Evolutionary conservation across 2,329 filamentous ascomycete species (phyloP).

Genomic region (Trichoderma cornu-damae): DNA sequence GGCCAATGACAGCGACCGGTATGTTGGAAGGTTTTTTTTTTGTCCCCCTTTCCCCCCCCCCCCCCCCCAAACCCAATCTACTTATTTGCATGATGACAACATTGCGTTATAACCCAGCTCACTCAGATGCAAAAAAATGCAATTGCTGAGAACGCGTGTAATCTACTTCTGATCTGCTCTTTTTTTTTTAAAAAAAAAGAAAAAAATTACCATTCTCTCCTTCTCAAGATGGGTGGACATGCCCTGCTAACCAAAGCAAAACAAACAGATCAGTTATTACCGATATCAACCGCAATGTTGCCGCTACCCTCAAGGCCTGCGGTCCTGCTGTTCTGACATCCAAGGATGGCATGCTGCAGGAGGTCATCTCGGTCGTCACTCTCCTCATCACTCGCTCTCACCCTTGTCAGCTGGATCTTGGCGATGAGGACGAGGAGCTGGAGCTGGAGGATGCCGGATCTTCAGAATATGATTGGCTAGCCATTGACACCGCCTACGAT

Average conservation of each 20-base stretch:
- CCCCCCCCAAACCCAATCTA: too few species aligned
- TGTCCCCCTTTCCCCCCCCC: slow-evolving; percentile 12
- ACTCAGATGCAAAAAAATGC: slow-evolving; percentile 85
- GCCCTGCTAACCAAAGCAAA: slow-evolving; percentile 37
- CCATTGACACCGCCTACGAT: slow-evolving; percentile 90
- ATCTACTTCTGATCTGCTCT: slow-evolving; percentile 37
- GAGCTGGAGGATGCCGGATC: slow-evolving; percentile 64
- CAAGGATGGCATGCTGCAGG: slow-evolving; percentile 62
- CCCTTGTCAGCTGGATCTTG: slow-evolving; percentile 86
- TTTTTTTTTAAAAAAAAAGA: slow-evolving; percentile 26
- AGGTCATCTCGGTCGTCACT: slow-evolving; percentile 68
- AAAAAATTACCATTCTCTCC: too few species aligned
- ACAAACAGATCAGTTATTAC: slow-evolving; percentile 81
- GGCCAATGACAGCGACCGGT: slow-evolving; percentile 90
- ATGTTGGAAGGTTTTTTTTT: slow-evolving; percentile 44
- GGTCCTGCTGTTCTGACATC: slow-evolving; percentile 79
- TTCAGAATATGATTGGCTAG: slow-evolving; percentile 96
- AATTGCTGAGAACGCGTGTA: slow-evolving; percentile 78
- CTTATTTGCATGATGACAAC: slow-evolving; percentile 70
- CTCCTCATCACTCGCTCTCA: slow-evolving; percentile 85
- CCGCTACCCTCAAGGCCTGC: slow-evolving; percentile 83
- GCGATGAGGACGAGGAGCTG: slow-evolving; percentile 70
- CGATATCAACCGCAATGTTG: slow-evolving; percentile 90
- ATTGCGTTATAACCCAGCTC: slow-evolving; percentile 96
- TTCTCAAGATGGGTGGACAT: too few species aligned